These are phyloP conservation scores for Macrotyloma uniflorum DNA, from an alignment of 306 rosid genomes.

Conservation along the genomic window DNA sequence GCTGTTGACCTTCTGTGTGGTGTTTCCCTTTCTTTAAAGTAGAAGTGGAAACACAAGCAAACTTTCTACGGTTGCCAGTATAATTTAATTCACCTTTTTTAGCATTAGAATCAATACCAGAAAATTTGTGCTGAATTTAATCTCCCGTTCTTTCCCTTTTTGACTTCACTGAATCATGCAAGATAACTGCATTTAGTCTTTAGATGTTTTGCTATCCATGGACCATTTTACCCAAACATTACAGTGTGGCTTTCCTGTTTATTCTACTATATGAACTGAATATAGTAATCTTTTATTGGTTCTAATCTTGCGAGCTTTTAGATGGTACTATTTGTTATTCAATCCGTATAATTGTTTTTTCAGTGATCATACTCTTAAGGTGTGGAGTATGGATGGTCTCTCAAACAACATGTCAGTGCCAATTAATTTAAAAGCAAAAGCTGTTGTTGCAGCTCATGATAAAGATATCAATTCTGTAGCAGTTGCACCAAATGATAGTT, in stretches of 20 bases:
- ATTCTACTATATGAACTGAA: slow-evolving; percentile 21
- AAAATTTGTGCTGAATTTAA: not conserved
- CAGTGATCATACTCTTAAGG: slow-evolving; percentile 93
- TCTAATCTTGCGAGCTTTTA: not conserved
- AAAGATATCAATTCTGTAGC: slow-evolving; percentile 95
- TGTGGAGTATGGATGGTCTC: slow-evolving; percentile 81
- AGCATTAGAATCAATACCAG: not conserved
- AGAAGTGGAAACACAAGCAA: not conserved
- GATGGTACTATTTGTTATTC: slow-evolving; percentile 19
- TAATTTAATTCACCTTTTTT: not conserved
- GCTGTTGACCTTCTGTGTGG: not conserved
- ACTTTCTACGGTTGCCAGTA: not conserved
- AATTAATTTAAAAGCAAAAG: slow-evolving; percentile 77
- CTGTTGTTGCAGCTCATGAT: slow-evolving; percentile 94
- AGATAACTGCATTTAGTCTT: slow-evolving; percentile 6
- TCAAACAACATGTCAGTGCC: slow-evolving; percentile 51
- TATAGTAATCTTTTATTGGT: not conserved
- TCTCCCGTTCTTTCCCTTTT: not conserved
- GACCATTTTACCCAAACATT: not conserved
- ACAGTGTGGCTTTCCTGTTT: slow-evolving; percentile 4
- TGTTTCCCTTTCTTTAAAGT: not conserved
- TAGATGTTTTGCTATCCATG: slow-evolving; percentile 5
- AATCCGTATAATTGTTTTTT: slow-evolving; percentile 21
- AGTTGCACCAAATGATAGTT: slow-evolving; percentile 93
- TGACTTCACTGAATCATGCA: slow-evolving; percentile 3